Base-by-base conservation (phyloP, 192 early-diverging fungal genomes). In the Coemansia sp. region DNA sequence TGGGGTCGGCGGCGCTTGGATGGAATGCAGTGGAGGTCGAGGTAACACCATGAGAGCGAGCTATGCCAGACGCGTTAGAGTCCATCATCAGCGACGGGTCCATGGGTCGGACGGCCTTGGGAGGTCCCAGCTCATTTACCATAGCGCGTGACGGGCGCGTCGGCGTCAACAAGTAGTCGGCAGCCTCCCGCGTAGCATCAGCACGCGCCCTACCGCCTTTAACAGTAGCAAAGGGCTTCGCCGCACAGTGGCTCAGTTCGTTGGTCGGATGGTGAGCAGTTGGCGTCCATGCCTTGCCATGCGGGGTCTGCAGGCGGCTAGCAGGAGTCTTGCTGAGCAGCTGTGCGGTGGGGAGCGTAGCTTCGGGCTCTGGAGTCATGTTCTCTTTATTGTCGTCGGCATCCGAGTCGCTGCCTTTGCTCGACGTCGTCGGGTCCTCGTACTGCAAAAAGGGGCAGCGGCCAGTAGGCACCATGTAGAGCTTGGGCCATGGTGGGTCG, bases 401-500 rank as follows among this genome's bases (percentile, higher is more conserved):
- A 14, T 84, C 81, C 2, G 81, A 75, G 26, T 83, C 81, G 67
- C 73, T 75, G 69, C 68, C 64, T 70, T 83, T 83, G 76, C 76
- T 83, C 26, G 81, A 83, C 3, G 79, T 82, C 3, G 81, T 78
- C 14, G 83, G 78, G 13, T 85, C 83, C 40, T 85, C 78, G 70
- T 85, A 80, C 75, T 77, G 83, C 19, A 85, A 75, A 80, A 85
- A 85, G 21, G 83, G 83, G n/a, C 83, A 85, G 28, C 83, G 72
- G 14, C 83, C 83, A 3, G 72, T 69, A 11, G 83, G 83, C 10
- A 85, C 83, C 77, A 85, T 85, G 58, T 85, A 85, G 42, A 85
- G 72, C 71, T 80, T 79, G 66, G 83, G 83, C 83, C 83, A 85
- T 61, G 83, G 77, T 28, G 83, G 75, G 64, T 79, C 74, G 46